Conservation (phyloP, 179 eudicot species). For the Camellia oleifera region DNA sequence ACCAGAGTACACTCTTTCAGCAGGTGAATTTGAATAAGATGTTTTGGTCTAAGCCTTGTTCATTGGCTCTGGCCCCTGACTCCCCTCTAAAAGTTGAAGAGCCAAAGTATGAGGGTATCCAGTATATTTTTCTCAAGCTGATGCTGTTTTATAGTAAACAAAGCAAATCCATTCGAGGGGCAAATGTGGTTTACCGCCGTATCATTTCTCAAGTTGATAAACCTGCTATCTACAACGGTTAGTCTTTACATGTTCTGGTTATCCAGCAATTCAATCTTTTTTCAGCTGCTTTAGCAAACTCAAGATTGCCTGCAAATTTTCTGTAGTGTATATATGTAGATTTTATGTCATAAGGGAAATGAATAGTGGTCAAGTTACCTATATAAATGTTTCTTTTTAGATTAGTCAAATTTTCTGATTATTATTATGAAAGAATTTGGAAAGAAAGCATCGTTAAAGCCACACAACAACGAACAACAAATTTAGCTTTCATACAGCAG, state of each 20-base stretch:
- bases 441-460: background rate
- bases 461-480: background rate
- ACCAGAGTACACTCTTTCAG: slow-evolving; percentile 13
- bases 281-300: background rate
- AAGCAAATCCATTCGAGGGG: slow-evolving; percentile 83
- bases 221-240: slow-evolving; percentile 83
- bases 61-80: slow-evolving; percentile 78
- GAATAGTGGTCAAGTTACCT: background rate
- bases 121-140: slow-evolving; percentile 55
- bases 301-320: slow-evolving; percentile 10
- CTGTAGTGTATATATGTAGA: background rate
- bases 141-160: slow-evolving; percentile 86
- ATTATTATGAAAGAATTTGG: background rate
- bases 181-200: slow-evolving; percentile 83
- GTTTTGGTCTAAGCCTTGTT: slow-evolving; percentile 90
- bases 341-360: background rate
- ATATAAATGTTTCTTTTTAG: background rate
- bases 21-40: slow-evolving; percentile 78
- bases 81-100: slow-evolving; percentile 81
- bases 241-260: slow-evolving; percentile 22
- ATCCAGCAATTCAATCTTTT: background rate
- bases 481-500: background rate
- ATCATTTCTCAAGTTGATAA: slow-evolving; percentile 72
- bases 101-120: slow-evolving; percentile 74
- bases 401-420: background rate